Evolutionary conservation across 2,329 filamentous ascomycete genomes (phyloP).

Genomic region (Pezicula neosporulosa): DNA sequence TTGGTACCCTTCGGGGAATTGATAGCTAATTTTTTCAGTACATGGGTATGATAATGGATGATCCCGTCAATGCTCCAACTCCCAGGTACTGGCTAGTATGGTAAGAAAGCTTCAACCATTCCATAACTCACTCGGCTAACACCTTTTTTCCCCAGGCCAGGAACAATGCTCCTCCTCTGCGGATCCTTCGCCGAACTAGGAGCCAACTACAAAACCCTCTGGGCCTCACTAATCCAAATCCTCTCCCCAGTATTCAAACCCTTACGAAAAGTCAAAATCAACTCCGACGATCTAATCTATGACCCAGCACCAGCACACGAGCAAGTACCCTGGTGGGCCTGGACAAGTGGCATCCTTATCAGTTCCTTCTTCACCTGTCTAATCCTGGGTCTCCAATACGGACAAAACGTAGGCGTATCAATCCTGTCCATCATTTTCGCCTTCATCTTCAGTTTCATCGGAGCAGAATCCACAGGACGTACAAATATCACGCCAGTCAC

Average conservation of each 20-base stretch:
- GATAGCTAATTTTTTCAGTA: not conserved
- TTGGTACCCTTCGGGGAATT: not conserved
- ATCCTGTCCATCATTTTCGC: not conserved
- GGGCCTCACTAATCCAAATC: not conserved
- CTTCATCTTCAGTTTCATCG: not conserved
- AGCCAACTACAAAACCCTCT: not conserved
- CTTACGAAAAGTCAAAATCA: not conserved
- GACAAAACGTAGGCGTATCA: not conserved
- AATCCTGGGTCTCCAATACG: not conserved
- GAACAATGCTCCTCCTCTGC: not conserved
- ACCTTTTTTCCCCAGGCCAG: not conserved
- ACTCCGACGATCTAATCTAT: not conserved
- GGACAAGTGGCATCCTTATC: not conserved
- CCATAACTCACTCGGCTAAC: no score
- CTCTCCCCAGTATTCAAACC: not conserved
- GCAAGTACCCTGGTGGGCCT: not conserved
- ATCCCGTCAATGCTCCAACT: not conserved
- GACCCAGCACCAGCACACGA: not conserved
- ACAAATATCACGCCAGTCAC: not conserved
- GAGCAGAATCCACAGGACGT: not conserved
- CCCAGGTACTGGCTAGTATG: not conserved
- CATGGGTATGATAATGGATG: not conserved
- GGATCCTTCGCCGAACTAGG: not conserved
- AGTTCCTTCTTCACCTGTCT: not conserved
- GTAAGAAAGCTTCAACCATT: not conserved